Conservation (phyloP, 345 rosid genomes). For the Anacardium occidentale region DNA sequence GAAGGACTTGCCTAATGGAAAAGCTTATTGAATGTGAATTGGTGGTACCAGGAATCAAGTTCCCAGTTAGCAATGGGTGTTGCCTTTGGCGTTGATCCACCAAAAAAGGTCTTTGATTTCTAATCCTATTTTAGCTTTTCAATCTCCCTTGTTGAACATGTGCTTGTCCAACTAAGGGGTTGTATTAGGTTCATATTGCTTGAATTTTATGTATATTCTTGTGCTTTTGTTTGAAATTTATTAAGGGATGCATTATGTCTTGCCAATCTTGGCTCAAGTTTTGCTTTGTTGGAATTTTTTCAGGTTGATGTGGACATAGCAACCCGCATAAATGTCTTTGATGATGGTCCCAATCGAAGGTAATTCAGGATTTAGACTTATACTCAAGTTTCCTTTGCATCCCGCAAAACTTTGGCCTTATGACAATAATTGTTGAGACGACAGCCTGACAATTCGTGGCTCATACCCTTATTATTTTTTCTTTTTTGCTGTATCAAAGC, state of each 20-base stretch:
- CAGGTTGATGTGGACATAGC: slow-evolving; percentile 98
- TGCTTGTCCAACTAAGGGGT: background rate
- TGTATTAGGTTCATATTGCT: background rate
- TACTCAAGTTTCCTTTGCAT: slow-evolving; percentile 12
- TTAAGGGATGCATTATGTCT: slow-evolving; percentile 14
- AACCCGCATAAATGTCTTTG: slow-evolving; percentile 60
- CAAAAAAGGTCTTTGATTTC: slow-evolving; percentile 45
- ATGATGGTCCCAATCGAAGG: slow-evolving; percentile 88
- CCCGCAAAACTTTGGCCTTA: slow-evolving; percentile 4
- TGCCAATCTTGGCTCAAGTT: slow-evolving; percentile 16
- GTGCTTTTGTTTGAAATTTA: slow-evolving; percentile 7
- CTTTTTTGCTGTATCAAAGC: slow-evolving; percentile 38
- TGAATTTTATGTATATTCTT: background rate
- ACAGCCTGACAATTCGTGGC: slow-evolving; percentile 13
- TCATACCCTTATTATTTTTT: background rate
- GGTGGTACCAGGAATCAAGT: slow-evolving; percentile 80
- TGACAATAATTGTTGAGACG: slow-evolving; percentile 9
- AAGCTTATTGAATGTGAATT: slow-evolving; percentile 23
- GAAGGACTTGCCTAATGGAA: slow-evolving; percentile 7
- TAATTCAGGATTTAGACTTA: slow-evolving; percentile 30
- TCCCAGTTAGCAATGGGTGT: slow-evolving; percentile 93
- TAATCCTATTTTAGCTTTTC: slow-evolving; percentile 1
- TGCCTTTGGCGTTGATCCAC: slow-evolving; percentile 90
- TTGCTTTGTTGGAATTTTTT: slow-evolving; percentile 17
- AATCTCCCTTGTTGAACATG: slow-evolving; percentile 1